These are phyloP conservation scores for Penicillium concentricum DNA, from an alignment of 2,329 filamentous ascomycete species.

Conservation along the genomic window DNA sequence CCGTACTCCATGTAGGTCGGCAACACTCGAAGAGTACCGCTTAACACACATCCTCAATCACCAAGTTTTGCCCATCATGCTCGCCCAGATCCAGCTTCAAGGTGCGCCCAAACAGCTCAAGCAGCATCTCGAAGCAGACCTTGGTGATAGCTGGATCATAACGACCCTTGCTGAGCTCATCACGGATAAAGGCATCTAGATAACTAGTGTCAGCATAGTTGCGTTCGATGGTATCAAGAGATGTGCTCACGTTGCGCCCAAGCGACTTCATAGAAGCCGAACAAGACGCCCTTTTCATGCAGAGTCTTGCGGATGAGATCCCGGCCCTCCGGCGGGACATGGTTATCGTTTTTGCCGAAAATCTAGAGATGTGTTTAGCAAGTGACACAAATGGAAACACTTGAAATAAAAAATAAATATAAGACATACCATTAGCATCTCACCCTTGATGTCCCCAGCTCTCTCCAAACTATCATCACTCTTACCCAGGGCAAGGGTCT, in stretches of 20 bases:
- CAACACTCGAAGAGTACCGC: not conserved
- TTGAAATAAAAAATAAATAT: not conserved
- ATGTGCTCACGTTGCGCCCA: conserved; percentile 73
- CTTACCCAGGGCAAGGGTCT: conserved; percentile 69
- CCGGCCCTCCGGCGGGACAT: conserved; percentile 78
- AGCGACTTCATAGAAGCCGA: conserved; percentile 85
- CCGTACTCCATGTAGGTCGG: not conserved
- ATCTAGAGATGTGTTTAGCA: conserved; percentile 50
- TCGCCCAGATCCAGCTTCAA: conserved; percentile 77
- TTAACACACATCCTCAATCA: conserved; percentile 72
- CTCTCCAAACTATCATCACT: conserved; percentile 62
- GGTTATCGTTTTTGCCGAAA: conserved; percentile 86
- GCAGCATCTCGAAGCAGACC: conserved; percentile 84
- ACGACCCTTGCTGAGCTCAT: conserved; percentile 88
- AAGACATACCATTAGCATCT: conserved; percentile 66
- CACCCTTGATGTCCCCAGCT: conserved; percentile 68
- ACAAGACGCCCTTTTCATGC: conserved; percentile 70
- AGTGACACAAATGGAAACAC: not conserved
- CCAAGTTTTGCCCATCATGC: conserved; percentile 58
- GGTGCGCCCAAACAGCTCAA: conserved; percentile 78
- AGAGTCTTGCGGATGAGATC: conserved; percentile 81
- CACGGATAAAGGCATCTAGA: conserved; percentile 81
- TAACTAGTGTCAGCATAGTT: conserved; percentile 6
- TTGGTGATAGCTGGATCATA: conserved; percentile 86
- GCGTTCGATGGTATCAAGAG: not conserved